Evolutionary conservation across 495 filamentous ascomycete genomes (phyloP), one percentile per base, ranked within the genome.

Genomic region (Amniculicola lignicola): DNA sequence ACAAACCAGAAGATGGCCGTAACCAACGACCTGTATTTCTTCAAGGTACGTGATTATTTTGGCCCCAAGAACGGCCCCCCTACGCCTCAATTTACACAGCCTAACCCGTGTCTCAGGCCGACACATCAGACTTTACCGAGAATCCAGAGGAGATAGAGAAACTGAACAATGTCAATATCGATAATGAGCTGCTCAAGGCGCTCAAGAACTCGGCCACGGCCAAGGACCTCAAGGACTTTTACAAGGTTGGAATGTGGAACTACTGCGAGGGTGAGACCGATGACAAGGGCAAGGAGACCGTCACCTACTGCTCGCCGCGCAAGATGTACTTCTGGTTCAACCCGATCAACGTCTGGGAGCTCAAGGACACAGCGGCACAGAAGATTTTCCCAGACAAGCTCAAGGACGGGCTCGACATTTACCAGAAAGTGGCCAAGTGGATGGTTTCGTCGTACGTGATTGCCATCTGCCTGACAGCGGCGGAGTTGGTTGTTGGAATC

Each of bases 231-330:
- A 77, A 75, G 47, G 84, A 94, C 69, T 80, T 83, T 65, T 97
- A 97, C 79, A 78, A 82, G 45, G 77, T 96, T 67, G 80, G 80
- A 57, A 76, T 98, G 23, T 95, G 86, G 87, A 86, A 86, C 67
- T 96, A 90, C 80, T 97, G 93, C 76, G 74, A 78, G 14, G 80
- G 82, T 38, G 73, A 74, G 35, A 74, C 73, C 29, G 75, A 74
- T 54, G 69, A 74, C 24, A 72, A 76, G 46, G 74, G 63, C 49
- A 83, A 84, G 74, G 61, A 72, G 19, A 69, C 73, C 11, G 50
- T 68, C 56, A 70, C 67, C 35, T 73, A 64, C 52, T 87, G 83
- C 75, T 81, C 81, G 7, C 64, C 70, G 35, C 79, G 74, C 47
- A 68, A 87, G 71, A 69, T 80, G 3, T 68, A 82, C 53, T 96